phyloP scores from a whole-genome alignment of 495 filamentous ascomycete genomes.

The Talaromyces liani region DNA sequence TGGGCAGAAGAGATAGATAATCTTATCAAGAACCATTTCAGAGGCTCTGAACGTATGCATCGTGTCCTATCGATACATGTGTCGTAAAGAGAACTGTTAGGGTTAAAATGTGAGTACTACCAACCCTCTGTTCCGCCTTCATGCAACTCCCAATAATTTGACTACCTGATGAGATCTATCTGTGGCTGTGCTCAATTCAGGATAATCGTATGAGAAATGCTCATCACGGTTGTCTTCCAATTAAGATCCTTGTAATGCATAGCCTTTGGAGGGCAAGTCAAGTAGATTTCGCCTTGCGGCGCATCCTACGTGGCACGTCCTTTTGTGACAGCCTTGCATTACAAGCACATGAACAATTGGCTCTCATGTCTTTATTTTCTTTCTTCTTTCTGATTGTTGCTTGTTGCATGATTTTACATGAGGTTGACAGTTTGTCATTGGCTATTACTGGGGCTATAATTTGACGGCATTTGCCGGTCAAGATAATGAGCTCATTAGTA shows the following conservation, averaged over 20 bases:
- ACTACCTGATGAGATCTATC: background rate
- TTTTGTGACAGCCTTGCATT: background rate
- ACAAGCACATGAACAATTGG: background rate
- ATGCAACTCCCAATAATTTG: background rate
- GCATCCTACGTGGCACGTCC: conserved; percentile 4
- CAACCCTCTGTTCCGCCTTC: no score
- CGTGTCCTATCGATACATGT: no score
- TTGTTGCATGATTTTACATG: background rate
- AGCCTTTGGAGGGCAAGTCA: background rate
- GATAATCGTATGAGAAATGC: no score
- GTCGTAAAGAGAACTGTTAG: no score
- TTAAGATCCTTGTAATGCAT: background rate
- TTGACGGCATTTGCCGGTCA: background rate
- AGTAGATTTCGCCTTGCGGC: conserved; percentile 1
- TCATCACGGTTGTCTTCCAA: background rate
- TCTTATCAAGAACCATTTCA: no score
- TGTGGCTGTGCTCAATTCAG: background rate
- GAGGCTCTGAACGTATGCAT: no score
- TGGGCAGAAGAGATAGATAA: no score
- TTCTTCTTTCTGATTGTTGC: background rate
- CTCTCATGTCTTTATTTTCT: background rate
- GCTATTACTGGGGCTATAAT: background rate
- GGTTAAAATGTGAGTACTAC: no score
- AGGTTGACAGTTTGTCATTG: background rate
- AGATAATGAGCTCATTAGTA: background rate